Base-by-base conservation (phyloP, 768 basidiomycete species). In the Lactarius sanguifluus region DNA sequence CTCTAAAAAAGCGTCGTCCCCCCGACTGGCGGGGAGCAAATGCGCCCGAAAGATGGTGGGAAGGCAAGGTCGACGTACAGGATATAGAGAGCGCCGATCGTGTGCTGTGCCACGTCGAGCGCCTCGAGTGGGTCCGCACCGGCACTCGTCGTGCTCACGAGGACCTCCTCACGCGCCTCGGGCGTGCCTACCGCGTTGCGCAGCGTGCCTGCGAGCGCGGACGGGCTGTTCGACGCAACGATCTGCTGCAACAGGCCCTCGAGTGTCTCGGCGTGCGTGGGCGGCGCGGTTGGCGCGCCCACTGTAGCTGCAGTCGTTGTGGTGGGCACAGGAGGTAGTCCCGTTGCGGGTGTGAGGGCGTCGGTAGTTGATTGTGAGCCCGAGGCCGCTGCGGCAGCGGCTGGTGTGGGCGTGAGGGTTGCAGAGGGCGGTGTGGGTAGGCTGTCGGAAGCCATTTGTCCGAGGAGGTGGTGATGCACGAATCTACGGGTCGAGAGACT, bases 41-140 rank as follows among this genome's bases (percentile, higher is more conserved):
- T 25, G 40, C 41, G 18, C 34, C 61, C 36, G 50, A 25, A 20
- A 36, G 34, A 15, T 20, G 30, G 55, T 18, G 16, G 15, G 54
- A 16, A 18, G 18, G 30, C 12, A 56, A 13, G 20, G 3, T 16
- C 5, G 25, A 66, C 67, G 41, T 25, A 68, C 67, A 68, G 36
- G 43, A 68, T 59, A 34, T 57, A 68, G 36, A 68, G 64, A 13
- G 50, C 30, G 12, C 67, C 64, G 50, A 65, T 28, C 12, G 67
- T 68, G 36, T 68, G 67, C 15, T 43, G 59, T 45, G 55, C 50
- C 10, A 30, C 23, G 13, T 68, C 59, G 45, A 68, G 67, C 59
- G 59, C 38, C 13, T 66, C 64, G 60, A 68, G 67, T 16, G 67
- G 67, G 50, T 68, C 67, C 36, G n/a, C 43, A 6, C 64, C 67